phyloP scores from a whole-genome alignment of 352 stramenopile genomes.

The Halophytophthora polymorphica region DNA sequence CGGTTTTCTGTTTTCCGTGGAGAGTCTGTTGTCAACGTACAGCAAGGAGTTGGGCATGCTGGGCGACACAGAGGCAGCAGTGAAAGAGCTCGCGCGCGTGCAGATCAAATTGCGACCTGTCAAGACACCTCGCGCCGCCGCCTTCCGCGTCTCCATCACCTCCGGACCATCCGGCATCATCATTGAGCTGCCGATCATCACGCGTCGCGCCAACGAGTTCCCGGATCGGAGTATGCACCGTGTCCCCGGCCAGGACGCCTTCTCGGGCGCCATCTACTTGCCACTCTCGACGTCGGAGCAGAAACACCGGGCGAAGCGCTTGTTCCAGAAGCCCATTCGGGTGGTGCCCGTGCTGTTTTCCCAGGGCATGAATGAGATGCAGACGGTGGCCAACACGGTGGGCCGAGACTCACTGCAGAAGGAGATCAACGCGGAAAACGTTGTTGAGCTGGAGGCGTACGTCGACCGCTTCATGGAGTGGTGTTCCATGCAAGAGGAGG shows the following conservation, averaged over 20 bases:
- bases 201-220: conserved; percentile 35
- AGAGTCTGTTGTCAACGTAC: conserved; percentile 84
- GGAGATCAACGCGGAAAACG: conserved; percentile 80
- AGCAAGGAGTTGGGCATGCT: conserved; percentile 84
- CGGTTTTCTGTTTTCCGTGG: conserved; percentile 81
- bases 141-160: conserved; percentile 73
- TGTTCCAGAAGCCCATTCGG: conserved; percentile 55
- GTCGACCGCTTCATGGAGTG: conserved; percentile 38
- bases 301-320: conserved; percentile 47
- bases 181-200: conserved; percentile 76
- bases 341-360: conserved; percentile 83
- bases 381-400: conserved; percentile 90
- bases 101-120: conserved; percentile 72
- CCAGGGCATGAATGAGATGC: conserved; percentile 93
- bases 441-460: conserved; percentile 59
- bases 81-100: conserved; percentile 67
- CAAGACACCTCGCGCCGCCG: conserved; percentile 50
- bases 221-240: conserved; percentile 64
- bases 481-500: conserved; percentile 28
- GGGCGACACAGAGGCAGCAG: conserved; percentile 77
- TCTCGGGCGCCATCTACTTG: conserved; percentile 73
- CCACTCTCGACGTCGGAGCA: conserved; percentile 41
- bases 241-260: conserved; percentile 65
- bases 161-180: conserved; percentile 53
- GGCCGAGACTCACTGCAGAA: conserved; percentile 71